Evolutionary conservation across 495 filamentous ascomycete genomes (phyloP).

Genomic region (Ascodesmis nigricans): DNA sequence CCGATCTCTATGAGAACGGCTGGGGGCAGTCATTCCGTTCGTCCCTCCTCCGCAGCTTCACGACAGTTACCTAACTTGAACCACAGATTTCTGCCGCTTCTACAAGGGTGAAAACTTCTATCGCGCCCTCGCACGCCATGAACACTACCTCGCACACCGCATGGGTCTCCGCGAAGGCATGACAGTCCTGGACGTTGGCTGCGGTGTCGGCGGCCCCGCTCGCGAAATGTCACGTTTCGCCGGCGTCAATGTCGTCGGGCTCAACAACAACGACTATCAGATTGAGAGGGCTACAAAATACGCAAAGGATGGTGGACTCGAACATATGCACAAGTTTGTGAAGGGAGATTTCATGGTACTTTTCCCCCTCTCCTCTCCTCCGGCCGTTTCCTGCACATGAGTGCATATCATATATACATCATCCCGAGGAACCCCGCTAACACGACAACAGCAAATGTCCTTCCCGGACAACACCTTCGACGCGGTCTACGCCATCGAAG

Average conservation of each 20-base stretch:
- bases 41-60: too few species aligned
- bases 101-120: slow-evolving; percentile 68
- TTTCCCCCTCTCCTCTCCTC: too few species aligned
- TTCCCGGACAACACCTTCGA: slow-evolving; percentile 86
- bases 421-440: too few species aligned
- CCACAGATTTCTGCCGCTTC: slow-evolving; percentile 72
- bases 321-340: slow-evolving; percentile 54
- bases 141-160: slow-evolving; percentile 88
- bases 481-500: slow-evolving; percentile 88
- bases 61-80: background rate
- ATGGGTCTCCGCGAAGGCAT: slow-evolving; percentile 70
- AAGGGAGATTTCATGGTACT: slow-evolving; percentile 98
- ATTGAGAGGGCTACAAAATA: slow-evolving; percentile 84
- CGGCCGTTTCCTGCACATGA: background rate
- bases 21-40: slow-evolving; percentile 48
- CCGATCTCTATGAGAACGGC: slow-evolving; percentile 92
- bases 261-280: slow-evolving; percentile 99
- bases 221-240: slow-evolving; percentile 93
- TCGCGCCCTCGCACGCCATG: slow-evolving; percentile 89
- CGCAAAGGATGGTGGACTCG: slow-evolving; percentile 57
- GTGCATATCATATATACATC: background rate
- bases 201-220: slow-evolving; percentile 93
- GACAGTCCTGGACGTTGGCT: slow-evolving; percentile 90
- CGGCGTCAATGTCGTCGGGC: slow-evolving; percentile 64
- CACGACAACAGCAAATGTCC: slow-evolving; percentile 55